phyloP scores from a whole-genome alignment of 2,329 filamentous ascomycete species.

The Nemania abortiva region DNA sequence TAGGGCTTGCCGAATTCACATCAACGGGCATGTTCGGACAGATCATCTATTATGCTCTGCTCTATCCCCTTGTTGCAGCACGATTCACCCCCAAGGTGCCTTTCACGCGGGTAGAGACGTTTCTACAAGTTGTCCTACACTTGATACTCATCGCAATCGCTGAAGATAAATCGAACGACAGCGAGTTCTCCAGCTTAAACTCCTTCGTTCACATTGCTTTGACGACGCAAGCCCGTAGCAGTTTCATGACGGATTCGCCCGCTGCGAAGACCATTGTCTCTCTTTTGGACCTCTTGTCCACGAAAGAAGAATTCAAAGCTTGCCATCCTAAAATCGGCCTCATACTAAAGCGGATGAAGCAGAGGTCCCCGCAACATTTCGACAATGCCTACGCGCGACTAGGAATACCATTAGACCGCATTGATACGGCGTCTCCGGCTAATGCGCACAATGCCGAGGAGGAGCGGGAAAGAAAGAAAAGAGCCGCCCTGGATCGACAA shows the following conservation, averaged over 20 bases:
- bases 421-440: slow-evolving; percentile 86
- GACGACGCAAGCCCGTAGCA: slow-evolving; percentile 70
- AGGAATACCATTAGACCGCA: slow-evolving; percentile 78
- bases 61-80: slow-evolving; percentile 80
- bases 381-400: slow-evolving; percentile 73
- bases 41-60: slow-evolving; percentile 86
- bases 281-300: slow-evolving; percentile 70
- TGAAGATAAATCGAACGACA: slow-evolving; percentile 77
- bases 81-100: slow-evolving; percentile 80
- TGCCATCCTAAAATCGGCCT: slow-evolving; percentile 87
- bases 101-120: slow-evolving; percentile 86
- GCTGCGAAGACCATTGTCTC: slow-evolving; percentile 72
- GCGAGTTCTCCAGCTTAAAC: slow-evolving; percentile 59
- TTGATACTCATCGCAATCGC: slow-evolving; percentile 85
- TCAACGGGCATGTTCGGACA: slow-evolving; percentile 88
- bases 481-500: slow-evolving; percentile 88
- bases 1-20: slow-evolving; percentile 82
- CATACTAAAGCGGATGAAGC: slow-evolving; percentile 85
- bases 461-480: slow-evolving; percentile 87
- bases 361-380: slow-evolving; percentile 82
- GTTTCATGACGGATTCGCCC: slow-evolving; percentile 68
- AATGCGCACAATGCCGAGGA: slow-evolving; percentile 73
- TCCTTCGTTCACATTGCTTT: slow-evolving; percentile 83
- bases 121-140: slow-evolving; percentile 91
- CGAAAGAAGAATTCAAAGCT: slow-evolving; percentile 80